These are phyloP conservation scores for Fraxinus sp. DNA, from an alignment of 305 asterid species.

Conservation along the genomic window DNA sequence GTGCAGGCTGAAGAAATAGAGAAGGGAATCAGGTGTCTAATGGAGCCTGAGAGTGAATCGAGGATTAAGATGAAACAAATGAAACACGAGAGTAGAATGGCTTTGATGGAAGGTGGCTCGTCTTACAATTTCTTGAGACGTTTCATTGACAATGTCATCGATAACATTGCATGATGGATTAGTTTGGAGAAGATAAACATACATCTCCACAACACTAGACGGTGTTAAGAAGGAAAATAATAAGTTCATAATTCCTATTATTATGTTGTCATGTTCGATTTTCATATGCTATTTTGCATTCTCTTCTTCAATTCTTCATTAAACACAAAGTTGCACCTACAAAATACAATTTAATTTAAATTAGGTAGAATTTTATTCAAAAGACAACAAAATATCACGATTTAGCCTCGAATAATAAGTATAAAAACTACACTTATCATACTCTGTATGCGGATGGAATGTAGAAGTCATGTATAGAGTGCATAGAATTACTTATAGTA, in stretches of 20 bases:
- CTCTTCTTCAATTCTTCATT: too few relatives aligned
- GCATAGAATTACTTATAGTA: background rate
- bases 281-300: too few relatives aligned
- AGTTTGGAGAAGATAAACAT: too few relatives aligned
- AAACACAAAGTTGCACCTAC: too few relatives aligned
- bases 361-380: too few relatives aligned
- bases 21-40: conserved; percentile 27
- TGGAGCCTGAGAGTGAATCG: conserved; percentile 28
- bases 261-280: background rate
- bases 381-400: too few relatives aligned
- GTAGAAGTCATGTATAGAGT: too few relatives aligned
- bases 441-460: background rate
- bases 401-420: too few relatives aligned
- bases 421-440: too few relatives aligned
- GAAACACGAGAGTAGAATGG: conserved; percentile 27
- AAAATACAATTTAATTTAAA: too few relatives aligned
- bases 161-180: background rate
- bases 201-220: background rate
- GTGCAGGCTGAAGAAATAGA: conserved; percentile 36
- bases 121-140: conserved; percentile 19
- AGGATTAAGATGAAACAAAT: conserved; percentile 20
- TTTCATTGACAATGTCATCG: conserved; percentile 24
- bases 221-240: background rate
- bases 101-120: conserved; percentile 31
- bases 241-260: too few relatives aligned